phyloP scores from a whole-genome alignment of 2,329 filamentous ascomycete genomes.

The Anisogramma anomala region DNA sequence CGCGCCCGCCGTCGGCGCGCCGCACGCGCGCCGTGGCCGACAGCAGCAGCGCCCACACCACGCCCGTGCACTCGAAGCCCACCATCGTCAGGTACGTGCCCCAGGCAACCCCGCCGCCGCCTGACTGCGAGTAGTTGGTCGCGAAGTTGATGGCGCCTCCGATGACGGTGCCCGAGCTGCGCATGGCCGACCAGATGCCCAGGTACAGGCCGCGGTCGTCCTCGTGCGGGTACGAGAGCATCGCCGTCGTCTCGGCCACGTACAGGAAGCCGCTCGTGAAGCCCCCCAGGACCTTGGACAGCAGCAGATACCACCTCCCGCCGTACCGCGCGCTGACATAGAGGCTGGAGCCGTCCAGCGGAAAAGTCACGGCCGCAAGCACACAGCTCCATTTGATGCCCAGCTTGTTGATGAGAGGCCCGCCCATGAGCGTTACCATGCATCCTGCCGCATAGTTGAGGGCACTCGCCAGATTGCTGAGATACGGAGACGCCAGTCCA shows the following conservation, averaged over 20 bases:
- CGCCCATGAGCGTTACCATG: conserved; percentile 20
- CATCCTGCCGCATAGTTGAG: conserved; percentile 11
- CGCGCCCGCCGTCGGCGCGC: conserved; percentile 18
- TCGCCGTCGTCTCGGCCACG: conserved; percentile 26
- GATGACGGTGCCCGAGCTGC: conserved; percentile 23
- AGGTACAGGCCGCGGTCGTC: conserved; percentile 25
- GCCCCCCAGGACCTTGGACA: conserved; percentile 19
- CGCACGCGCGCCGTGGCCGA: conserved; percentile 19
- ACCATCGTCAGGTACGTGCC: conserved; percentile 23
- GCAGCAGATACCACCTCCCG: conserved; percentile 22
- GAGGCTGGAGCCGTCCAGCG: conserved; percentile 24
- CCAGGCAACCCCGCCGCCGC: conserved; percentile 20
- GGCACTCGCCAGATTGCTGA: conserved; percentile 9
- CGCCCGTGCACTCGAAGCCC: conserved; percentile 19
- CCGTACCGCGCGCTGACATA: conserved; percentile 23
- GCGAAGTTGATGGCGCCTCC: conserved; percentile 25
- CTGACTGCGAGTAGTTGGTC: conserved; percentile 17
- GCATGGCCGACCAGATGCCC: conserved; percentile 24
- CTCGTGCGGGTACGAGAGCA: conserved; percentile 25
- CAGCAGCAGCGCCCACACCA: conserved; percentile 22
- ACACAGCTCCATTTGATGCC: conserved; percentile 27
- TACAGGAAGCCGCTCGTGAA: conserved; percentile 21
- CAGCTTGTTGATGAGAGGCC: conserved; percentile 28
- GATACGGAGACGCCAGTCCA: conserved; percentile 11
- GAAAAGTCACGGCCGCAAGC: conserved; percentile 24